These are phyloP conservation scores for Populus tomentosa DNA, from an alignment of 441 rosid species.

Conservation along the genomic window DNA sequence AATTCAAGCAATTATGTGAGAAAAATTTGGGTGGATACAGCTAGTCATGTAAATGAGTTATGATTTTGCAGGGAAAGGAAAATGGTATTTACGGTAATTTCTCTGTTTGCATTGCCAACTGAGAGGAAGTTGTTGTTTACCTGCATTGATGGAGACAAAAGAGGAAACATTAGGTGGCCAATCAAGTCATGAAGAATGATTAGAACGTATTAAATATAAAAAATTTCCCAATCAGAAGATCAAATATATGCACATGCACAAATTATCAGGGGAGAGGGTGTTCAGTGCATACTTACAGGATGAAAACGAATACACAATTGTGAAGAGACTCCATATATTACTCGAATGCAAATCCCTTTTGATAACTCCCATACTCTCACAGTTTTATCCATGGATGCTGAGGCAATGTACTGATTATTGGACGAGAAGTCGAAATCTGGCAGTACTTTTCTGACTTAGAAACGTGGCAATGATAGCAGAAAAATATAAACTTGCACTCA, in stretches of 20 bases:
- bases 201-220: not conserved
- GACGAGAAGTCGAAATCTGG: constrained; percentile 98
- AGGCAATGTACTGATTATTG: constrained; percentile 95
- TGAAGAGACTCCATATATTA: constrained; percentile 78
- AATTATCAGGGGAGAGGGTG: not conserved
- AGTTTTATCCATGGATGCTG: constrained; percentile 92
- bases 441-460: constrained; percentile 20
- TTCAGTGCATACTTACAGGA: constrained; percentile 57
- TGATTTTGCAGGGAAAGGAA: constrained; percentile 20
- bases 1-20: not conserved
- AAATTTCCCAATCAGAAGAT: not conserved
- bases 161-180: constrained; percentile 7
- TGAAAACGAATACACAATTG: constrained; percentile 94
- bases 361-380: constrained; percentile 96
- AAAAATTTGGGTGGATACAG: not conserved
- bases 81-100: constrained; percentile 59
- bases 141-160: constrained; percentile 40
- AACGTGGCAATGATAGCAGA: constrained; percentile 15
- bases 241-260: not conserved
- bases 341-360: constrained; percentile 89
- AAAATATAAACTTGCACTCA: constrained; percentile 1
- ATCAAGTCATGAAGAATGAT: not conserved
- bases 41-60: not conserved
- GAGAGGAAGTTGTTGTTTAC: constrained; percentile 96
- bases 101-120: constrained; percentile 88